Conservation (phyloP, 2,329 filamentous ascomycete genomes). For the Zymoseptoria tritici region DNA sequence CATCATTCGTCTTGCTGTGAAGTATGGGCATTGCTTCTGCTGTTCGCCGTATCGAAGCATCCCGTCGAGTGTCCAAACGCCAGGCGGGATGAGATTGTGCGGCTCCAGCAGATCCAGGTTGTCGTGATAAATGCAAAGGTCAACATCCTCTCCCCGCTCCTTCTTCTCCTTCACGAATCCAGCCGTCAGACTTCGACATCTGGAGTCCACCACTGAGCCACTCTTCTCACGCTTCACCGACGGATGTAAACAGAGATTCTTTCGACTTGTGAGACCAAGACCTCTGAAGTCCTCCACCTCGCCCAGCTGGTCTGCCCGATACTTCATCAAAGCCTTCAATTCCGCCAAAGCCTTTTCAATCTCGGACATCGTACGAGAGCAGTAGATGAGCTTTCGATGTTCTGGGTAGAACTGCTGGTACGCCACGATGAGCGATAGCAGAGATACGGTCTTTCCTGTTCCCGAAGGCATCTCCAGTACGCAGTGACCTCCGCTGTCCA, state of each 20-base stretch:
- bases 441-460: conserved; percentile 92
- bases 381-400: conserved; percentile 94
- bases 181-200: conserved; percentile 89
- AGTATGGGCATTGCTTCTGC: conserved; percentile 96
- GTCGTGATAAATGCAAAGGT: conserved; percentile 95
- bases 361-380: conserved; percentile 98
- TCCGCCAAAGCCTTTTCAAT: conserved; percentile 96
- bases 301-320: conserved; percentile 81
- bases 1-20: conserved; percentile 96
- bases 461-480: conserved; percentile 98
- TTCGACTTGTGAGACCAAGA: conserved; percentile 86
- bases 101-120: conserved; percentile 93
- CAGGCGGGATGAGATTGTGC: conserved; percentile 87
- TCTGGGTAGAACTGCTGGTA: conserved; percentile 93
- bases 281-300: conserved; percentile 87
- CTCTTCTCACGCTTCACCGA: conserved; percentile 96
- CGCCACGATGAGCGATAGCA: conserved; percentile 89
- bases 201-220: conserved; percentile 85
- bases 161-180: conserved; percentile 98
- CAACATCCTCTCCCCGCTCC: conserved; percentile 86
- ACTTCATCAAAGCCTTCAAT: conserved; percentile 89
- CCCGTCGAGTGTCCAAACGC: conserved; percentile 90
- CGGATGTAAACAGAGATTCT: conserved; percentile 93
- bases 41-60: conserved; percentile 85
- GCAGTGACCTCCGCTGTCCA: conserved; percentile 90